These are phyloP conservation scores for Coemansia sp. DNA, from an alignment of 192 early-diverging fungal species.

Conservation along the genomic window DNA sequence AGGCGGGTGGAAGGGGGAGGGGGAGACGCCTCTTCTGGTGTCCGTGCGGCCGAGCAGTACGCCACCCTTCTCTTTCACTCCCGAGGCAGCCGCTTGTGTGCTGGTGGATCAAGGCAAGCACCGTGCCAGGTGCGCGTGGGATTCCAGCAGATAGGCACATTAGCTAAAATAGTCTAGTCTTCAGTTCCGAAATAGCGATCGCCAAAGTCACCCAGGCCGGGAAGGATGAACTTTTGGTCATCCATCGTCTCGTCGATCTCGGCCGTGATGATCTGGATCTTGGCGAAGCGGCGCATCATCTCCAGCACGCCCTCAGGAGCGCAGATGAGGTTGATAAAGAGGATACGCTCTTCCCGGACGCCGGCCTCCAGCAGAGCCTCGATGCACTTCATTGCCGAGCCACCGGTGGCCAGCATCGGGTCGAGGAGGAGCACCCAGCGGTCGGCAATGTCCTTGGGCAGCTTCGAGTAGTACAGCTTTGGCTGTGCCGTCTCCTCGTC, in stretches of 20 bases:
- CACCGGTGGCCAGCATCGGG: conserved; percentile 96
- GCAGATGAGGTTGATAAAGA: conserved; percentile 89
- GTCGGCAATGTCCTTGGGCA: conserved; percentile 78
- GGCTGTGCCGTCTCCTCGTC: conserved; percentile 90
- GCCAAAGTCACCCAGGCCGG: conserved; percentile 90
- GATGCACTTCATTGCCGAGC: conserved; percentile 87
- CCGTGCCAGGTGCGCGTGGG: neutral
- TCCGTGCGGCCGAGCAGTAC: too few relatives aligned
- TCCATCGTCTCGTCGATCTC: conserved; percentile 81
- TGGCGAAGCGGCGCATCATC: conserved; percentile 64
- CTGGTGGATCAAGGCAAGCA: too few relatives aligned
- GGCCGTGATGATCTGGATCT: conserved; percentile 82
- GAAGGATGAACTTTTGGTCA: conserved; percentile 78
- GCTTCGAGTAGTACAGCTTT: conserved; percentile 88
- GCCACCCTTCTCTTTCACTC: too few relatives aligned
- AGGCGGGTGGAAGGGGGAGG: too few relatives aligned
- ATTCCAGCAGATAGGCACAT: neutral
- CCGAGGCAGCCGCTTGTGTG: too few relatives aligned
- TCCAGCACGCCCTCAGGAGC: conserved; percentile 76
- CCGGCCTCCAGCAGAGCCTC: conserved; percentile 80
- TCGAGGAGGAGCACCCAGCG: conserved; percentile 85
- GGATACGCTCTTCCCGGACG: conserved; percentile 76
- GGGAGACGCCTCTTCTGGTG: too few relatives aligned
- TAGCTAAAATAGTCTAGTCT: conserved; percentile 16
- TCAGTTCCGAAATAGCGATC: conserved; percentile 85